Evolutionary conservation across 202 grass and related monocot species (phyloP).

Genomic region (Setaria italica): DNA sequence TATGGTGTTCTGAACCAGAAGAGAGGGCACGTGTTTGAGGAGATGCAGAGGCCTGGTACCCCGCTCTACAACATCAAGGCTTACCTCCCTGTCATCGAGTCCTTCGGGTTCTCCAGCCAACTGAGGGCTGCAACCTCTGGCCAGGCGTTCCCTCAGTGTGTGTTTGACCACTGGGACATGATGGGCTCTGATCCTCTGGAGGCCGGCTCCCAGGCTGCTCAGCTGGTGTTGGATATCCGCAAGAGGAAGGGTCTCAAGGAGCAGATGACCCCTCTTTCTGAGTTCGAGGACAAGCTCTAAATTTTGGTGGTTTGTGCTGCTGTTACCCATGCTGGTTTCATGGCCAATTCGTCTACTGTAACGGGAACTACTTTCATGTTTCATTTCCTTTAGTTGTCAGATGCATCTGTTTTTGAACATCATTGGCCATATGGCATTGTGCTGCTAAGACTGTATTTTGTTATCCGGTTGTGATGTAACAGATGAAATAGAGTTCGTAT

Average conservation of each 20-base stretch:
- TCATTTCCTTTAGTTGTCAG: not conserved
- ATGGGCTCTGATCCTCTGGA: conserved; percentile 67
- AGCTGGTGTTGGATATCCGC: conserved; percentile 54
- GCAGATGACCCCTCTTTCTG: conserved; percentile 69
- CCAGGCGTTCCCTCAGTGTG: conserved; percentile 72
- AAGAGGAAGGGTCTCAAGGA: conserved; percentile 86
- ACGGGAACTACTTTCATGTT: not conserved
- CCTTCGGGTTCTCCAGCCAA: conserved; percentile 63
- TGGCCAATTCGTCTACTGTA: not conserved
- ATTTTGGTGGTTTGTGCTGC: not conserved
- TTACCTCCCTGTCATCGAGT: conserved; percentile 72
- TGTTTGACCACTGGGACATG: conserved; percentile 84
- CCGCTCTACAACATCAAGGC: conserved; percentile 82
- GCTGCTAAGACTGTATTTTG: not conserved
- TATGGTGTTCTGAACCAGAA: conserved; percentile 82
- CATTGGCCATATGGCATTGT: no score
- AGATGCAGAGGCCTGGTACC: conserved; percentile 80
- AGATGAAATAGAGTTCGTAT: conserved; percentile 1
- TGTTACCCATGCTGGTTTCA: not conserved
- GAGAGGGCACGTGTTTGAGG: conserved; percentile 78
- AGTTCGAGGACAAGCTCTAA: conserved; percentile 79
- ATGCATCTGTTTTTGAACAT: no score
- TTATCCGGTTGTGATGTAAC: not conserved
- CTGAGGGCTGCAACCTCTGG: conserved; percentile 71
- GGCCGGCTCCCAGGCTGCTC: conserved; percentile 50